phyloP scores from a whole-genome alignment of 192 early-diverging fungal species.

The Backusella psychrophila region DNA sequence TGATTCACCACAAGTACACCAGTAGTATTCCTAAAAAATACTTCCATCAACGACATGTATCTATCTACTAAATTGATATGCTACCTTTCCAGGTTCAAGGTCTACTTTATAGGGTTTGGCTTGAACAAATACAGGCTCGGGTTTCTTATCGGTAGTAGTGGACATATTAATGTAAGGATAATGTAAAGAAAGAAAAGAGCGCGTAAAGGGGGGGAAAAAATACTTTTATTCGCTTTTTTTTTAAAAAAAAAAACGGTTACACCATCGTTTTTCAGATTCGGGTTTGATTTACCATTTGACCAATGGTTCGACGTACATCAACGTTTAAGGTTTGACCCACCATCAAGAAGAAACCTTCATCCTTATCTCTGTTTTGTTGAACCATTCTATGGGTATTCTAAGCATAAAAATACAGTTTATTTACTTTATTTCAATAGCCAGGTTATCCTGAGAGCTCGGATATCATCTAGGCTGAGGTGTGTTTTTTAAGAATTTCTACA shows the following conservation, averaged over 20 bases:
- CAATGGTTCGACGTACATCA: background rate
- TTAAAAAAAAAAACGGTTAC: background rate
- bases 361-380: no score
- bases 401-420: no score
- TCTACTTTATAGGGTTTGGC: conserved; percentile 20
- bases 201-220: background rate
- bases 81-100: conserved; percentile 19
- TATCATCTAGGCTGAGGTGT: no score
- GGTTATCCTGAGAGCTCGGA: no score
- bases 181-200: background rate
- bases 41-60: background rate
- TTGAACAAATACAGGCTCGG: conserved; percentile 17
- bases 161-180: conserved; percentile 19
- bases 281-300: background rate
- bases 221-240: background rate
- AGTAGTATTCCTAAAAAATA: conserved; percentile 17
- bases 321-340: background rate
- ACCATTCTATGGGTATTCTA: no score
- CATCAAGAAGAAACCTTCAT: background rate
- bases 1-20: conserved; percentile 24
- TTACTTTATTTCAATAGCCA: no score
- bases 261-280: background rate
- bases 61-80: background rate
- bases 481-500: no score
- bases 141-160: background rate